These are phyloP conservation scores for Davidsoniella neocaledoniae DNA, from an alignment of 2,329 filamentous ascomycete species.

Conservation along the genomic window DNA sequence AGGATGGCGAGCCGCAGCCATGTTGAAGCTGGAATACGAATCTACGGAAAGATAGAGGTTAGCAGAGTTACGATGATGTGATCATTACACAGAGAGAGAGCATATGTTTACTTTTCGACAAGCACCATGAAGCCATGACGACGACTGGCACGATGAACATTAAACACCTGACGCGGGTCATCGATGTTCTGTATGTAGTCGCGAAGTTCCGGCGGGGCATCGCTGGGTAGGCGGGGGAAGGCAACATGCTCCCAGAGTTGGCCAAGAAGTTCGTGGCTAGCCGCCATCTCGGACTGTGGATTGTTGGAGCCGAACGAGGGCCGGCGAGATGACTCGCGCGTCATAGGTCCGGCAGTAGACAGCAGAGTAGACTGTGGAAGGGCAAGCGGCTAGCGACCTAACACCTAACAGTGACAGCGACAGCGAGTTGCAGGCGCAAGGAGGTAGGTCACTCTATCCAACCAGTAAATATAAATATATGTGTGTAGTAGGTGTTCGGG, in stretches of 20 bases:
- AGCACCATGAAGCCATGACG: constrained; percentile 49
- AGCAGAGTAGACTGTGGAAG: no score
- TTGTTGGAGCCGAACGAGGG: constrained; percentile 1
- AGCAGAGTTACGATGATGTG: constrained; percentile 11
- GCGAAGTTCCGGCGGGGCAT: constrained; percentile 42
- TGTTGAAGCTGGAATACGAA: constrained; percentile 69
- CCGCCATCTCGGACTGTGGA: constrained; percentile 6
- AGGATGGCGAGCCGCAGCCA: constrained; percentile 54
- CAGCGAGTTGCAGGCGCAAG: no score
- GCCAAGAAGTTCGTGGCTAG: constrained; percentile 33
- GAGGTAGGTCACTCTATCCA: no score
- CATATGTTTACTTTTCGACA: constrained; percentile 41
- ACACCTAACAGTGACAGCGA: no score
- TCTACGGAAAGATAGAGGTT: constrained; percentile 25
- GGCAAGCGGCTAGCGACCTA: no score
- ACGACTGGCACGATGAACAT: constrained; percentile 41
- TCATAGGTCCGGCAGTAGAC: constrained; percentile 1
- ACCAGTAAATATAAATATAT: no score
- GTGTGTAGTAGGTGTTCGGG: no score
- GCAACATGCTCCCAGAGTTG: constrained; percentile 45
- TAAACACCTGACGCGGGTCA: constrained; percentile 43
- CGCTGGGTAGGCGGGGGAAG: constrained; percentile 40
- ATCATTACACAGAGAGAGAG: not conserved
- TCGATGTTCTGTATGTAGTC: constrained; percentile 40
- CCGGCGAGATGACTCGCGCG: constrained; percentile 10